Conservation (phyloP, 192 early-diverging fungal species). For the Obelidium mucronatum region DNA sequence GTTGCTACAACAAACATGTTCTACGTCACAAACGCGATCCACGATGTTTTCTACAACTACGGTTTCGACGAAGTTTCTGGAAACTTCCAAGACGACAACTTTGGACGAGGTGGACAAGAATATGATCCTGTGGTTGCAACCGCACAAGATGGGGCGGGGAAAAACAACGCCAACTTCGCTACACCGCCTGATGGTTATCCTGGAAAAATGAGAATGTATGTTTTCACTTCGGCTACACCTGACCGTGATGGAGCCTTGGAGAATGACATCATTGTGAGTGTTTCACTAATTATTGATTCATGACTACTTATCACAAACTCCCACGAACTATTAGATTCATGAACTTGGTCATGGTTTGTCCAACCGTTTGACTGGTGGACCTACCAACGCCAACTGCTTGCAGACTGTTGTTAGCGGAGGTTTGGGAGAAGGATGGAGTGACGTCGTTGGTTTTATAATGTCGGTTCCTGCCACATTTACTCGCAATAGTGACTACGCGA, state of each 20-base stretch:
- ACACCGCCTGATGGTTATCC: conserved; percentile 4
- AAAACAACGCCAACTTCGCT: conserved; percentile 13
- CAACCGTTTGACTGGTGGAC: too few species aligned
- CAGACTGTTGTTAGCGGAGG: too few species aligned
- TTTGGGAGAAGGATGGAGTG: too few species aligned
- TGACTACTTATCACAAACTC: too few species aligned
- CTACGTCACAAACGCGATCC: conserved; percentile 34
- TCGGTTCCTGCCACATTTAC: too few species aligned
- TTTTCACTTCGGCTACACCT: background rate
- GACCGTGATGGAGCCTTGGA: conserved; percentile 16
- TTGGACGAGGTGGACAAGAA: conserved; percentile 39
- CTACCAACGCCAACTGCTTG: too few species aligned
- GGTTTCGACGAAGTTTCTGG: conserved; percentile 45
- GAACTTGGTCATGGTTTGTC: too few species aligned
- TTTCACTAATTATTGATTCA: too few species aligned
- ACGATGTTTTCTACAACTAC: conserved; percentile 41
- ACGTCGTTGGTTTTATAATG: too few species aligned
- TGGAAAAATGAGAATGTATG: conserved; percentile 15
- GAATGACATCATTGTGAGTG: background rate
- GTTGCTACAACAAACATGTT: conserved; percentile 22
- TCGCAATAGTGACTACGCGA: too few species aligned
- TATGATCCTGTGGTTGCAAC: conserved; percentile 64
- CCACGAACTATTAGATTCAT: too few species aligned
- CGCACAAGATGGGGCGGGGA: conserved; percentile 48
- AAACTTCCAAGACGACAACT: conserved; percentile 49